Base-by-base conservation (phyloP, 2,329 filamentous ascomycete species). In the Paecilomyces sp. region DNA sequence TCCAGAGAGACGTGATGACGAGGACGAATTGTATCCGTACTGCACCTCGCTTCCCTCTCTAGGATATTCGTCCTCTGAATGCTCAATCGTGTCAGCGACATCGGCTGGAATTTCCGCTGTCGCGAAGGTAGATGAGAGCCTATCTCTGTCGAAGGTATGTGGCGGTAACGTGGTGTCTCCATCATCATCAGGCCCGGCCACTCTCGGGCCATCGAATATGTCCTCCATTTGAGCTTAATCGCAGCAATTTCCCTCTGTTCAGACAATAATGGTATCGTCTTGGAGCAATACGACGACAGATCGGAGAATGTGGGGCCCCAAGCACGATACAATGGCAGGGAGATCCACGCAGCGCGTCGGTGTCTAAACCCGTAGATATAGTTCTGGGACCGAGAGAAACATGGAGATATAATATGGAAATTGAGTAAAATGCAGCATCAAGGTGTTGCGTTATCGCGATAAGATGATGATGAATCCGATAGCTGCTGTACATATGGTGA, bases 11-110 rank as follows among this genome's bases (percentile, higher is more conserved):
- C 67, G 67, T 5, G 64, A 66, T 2, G 73, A 75, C 2, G 72
- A 75, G 0, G 71, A 73, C 3, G 73, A 75, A 52, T 65, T 67
- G 57, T 73, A 72, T n/a, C 68, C 71, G 53, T 68, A 67, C 18
- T 71, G 24, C 55, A 47, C 28, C n/a, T 41, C 33, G 15, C n/a
- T 24, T 9, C 28, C 12, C 5, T 50, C 33, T 57, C 22, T 22
- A 9, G 6, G 55, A 13, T 55, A 28, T 22, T 55, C 59, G 13
- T 41, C 56, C 41, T 58, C 30, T 55, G 51, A 36, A 12, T 33
- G 25, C 13, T 58, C 28, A 12, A 15, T 2, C 3, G 22, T 4
- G 31, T 50, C 25, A 15, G n/a, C n/a, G 9, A 60, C 36, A 25
- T 62, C 60, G n/a, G 56, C 31, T 1, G 58, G 60, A 28, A 62